Evolutionary conservation across 192 early-diverging fungal species (phyloP).

Genomic region (Coemansia sp.): DNA sequence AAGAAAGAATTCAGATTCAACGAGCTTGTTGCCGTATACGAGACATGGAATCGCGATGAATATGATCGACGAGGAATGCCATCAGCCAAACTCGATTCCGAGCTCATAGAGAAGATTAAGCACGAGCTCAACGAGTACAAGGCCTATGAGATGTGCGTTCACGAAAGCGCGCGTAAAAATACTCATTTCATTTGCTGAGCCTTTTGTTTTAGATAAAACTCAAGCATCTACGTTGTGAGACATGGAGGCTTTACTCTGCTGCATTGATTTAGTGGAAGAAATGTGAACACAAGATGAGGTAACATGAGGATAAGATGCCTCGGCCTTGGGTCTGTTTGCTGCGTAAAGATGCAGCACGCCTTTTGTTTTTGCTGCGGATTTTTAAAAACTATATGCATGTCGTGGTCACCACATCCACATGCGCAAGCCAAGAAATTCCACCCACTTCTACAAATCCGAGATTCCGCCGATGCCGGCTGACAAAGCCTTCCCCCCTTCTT

Average conservation of each 20-base stretch:
- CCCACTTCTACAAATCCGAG: background rate
- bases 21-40: constrained; percentile 59
- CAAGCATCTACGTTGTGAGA: background rate
- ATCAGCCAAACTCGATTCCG: constrained; percentile 76
- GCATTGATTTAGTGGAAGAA: background rate
- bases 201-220: background rate
- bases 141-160: constrained; percentile 86
- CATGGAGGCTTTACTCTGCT: background rate
- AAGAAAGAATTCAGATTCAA: constrained; percentile 44
- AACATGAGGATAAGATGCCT: background rate
- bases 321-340: constrained; percentile 5
- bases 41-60: constrained; percentile 69
- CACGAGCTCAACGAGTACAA: constrained; percentile 96
- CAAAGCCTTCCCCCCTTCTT: background rate
- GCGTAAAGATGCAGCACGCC: background rate
- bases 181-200: constrained; percentile 71
- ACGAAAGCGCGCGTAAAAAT: constrained; percentile 69
- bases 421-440: background rate
- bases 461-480: background rate
- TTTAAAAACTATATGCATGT: background rate
- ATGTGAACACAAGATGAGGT: background rate
- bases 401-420: constrained; percentile 1
- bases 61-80: constrained; percentile 89
- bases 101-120: constrained; percentile 83
- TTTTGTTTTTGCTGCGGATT: constrained; percentile 16